Base-by-base conservation (phyloP, 352 stramenopile genomes). In the Pythium rishiriense region DNA sequence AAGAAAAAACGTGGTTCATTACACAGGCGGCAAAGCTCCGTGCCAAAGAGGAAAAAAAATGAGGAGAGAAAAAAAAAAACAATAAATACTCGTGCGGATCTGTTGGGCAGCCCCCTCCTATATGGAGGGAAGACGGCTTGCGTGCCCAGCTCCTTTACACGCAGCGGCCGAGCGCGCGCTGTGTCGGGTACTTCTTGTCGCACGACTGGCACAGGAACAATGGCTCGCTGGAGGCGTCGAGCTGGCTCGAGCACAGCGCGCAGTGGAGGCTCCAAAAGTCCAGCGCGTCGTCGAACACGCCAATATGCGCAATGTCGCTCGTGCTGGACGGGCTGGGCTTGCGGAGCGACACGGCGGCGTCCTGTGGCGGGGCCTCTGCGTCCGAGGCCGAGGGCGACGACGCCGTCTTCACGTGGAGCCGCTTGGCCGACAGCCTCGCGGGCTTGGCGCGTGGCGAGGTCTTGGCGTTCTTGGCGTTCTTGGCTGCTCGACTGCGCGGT, bases 101-200 rank as follows among this genome's bases (percentile, higher is more conserved):
- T 2, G 33, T 39, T 9, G 33, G 2, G 33, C 33, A 14, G 33
- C 33, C 33, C 33, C 33, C 11, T 39, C 33, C 33, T 39, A 39
- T 4, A 39, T n/a, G n/a, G n/a, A n/a, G n/a, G n/a, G n/a, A n/a
- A n/a, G n/a, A n/a, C n/a, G n/a, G n/a, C n/a, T n/a, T n/a, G n/a
- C n/a, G n/a, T n/a, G n/a, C n/a, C n/a, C n/a, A n/a, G n/a, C n/a
- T n/a, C n/a, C n/a, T n/a, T n/a, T 39, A 39, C 33, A 39, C 33
- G 33, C 33, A 14, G 35, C 70, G 76, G 33, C 79, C 74, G 1
- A 92, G 76, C 48, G 79, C 68, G 50, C 84, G 81, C 57, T 90
- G 84, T 57, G 84, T 93, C 58, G 84, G 84, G 70, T 93, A 93
- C 68, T 92, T 94, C 62, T 78, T 76, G 69, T 94, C 85, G 74